Base-by-base conservation (phyloP, 805 yeast genomes). In the Schizosaccharomyces cryophilus region DNA sequence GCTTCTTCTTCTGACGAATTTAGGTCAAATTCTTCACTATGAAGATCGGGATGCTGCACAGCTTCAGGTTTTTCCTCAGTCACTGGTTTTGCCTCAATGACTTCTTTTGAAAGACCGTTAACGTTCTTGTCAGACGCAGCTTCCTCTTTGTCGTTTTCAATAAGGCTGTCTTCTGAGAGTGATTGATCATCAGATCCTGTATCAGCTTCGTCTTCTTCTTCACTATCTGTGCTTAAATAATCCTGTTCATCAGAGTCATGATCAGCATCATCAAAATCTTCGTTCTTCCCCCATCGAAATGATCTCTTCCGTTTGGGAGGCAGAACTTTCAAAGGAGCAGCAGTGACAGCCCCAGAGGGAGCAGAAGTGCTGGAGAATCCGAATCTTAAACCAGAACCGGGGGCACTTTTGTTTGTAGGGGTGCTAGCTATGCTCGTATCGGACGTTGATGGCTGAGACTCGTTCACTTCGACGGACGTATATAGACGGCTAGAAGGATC, bases 401-500 rank as follows among this genome's bases (percentile, higher is more conserved):
- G 30, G 1, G 17, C 9, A 51, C 9, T 17, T 13, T 51, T 51
- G 7, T 51, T 17, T 51, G 13, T 31, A 21, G 56, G 9, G 13
- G 29, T 24, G 9, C 5, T 17, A n/a, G 24, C 38, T 24, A 29
- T 5, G 24, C 11, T 29, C 1, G 35, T 6, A 7, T 51, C 35
- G 3, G 56, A 6, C 19, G 35, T 21, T 9, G 7, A 7, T 5
- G 56, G 30, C 9, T 51, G 19, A 51, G 51, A 13, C 17, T n/a
- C 26, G 26, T n/a, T n/a, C 21, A 21, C 35, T 21, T 51, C 56
- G 7, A 51, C 56, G 15, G n/a, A 21, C 6, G 84, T 86, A 35
- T 86, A 70, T 24, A 86, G 75, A 26, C 78, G 82, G 59, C 73
- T 75, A 0, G 87, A 82, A 42, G 72, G 70, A 1, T 81, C 87